phyloP scores from a whole-genome alignment of 306 rosid species.

The Trifolium repens region DNA sequence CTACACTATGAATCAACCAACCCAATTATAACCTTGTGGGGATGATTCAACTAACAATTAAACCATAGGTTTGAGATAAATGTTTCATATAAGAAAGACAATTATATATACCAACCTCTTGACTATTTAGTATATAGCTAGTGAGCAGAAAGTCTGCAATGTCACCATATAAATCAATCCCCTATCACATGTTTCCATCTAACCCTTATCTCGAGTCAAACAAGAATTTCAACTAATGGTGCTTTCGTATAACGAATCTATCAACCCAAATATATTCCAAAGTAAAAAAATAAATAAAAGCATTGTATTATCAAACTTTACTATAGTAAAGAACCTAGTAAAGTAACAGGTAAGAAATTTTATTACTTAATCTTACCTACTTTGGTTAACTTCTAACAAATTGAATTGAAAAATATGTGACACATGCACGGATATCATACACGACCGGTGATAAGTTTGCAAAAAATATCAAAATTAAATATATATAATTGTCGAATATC shows the following conservation, averaged over 20 bases:
- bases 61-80: slow-evolving; percentile 12
- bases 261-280: slow-evolving; percentile 33
- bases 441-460: no score
- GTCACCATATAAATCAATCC: slow-evolving; percentile 4
- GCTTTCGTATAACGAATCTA: slow-evolving; percentile 47
- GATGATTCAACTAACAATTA: slow-evolving; percentile 17
- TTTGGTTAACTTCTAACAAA: slow-evolving; percentile 22
- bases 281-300: slow-evolving; percentile 16
- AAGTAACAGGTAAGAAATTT: slow-evolving; percentile 39
- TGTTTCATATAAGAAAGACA: neutral
- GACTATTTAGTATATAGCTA: slow-evolving; percentile 36
- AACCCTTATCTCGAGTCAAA: slow-evolving; percentile 39
- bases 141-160: slow-evolving; percentile 32
- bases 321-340: slow-evolving; percentile 42
- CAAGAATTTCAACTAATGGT: slow-evolving; percentile 49
- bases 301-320: slow-evolving; percentile 36
- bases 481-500: no score
- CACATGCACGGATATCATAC: no score
- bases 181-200: slow-evolving; percentile 38
- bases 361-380: slow-evolving; percentile 32
- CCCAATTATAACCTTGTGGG: neutral
- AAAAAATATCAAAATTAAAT: no score
- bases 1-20: neutral
- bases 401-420: slow-evolving; percentile 22
- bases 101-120: slow-evolving; percentile 32